Evolutionary conservation across 352 stramenopile genomes (phyloP), one percentile per base, ranked within the genome.

Genomic region (Globisporangium cylindrosporum): DNA sequence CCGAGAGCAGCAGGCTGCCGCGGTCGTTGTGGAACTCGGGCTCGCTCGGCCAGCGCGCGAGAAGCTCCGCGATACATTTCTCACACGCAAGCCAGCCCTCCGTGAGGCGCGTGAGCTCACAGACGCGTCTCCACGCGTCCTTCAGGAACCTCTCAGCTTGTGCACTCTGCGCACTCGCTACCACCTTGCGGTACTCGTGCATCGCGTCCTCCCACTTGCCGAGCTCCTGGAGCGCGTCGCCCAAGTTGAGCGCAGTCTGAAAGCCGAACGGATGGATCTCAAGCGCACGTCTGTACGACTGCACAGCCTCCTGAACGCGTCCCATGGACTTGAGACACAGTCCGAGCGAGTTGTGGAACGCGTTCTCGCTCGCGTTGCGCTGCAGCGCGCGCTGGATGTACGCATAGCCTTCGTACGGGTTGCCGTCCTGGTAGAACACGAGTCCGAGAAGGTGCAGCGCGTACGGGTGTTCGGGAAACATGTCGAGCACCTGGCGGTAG

Each of bases 171-270:
- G 61, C 43, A 6, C 58, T 75, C 20, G 59, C 65, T 3, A 80
- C 77, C 34, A 89, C 76, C 59, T 78, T 81, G 24, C 70, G 77
- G 56, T 86, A 92, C 48, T 81, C 76, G 20, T 77, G 70, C 54
- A 93, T 61, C 0, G 84, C 81, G 24, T 84, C 80, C 20, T 89
- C 74, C 75, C 80, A 92, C 36, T 90, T 75, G 10, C 75, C 77
- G 20, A 77, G 58, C 7, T 68, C 62, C 59, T 87, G 77, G 56
- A 80, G 75, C 15, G 77, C 69, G 41, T 81, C 62, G 0, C 81
- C 86, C n/a, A 92, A 67, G n/a, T 82, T 84, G 4, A 92, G 66
- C 20, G 74, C 67, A 10, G 82, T 75, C 46, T 88, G 62, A 2
- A 82, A 38, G 34, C 71, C 80, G 59, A 74, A 71, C 9, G 86